Evolutionary conservation across 2,329 filamentous ascomycete species (phyloP).

Genomic region (Aspergillus piperis): DNA sequence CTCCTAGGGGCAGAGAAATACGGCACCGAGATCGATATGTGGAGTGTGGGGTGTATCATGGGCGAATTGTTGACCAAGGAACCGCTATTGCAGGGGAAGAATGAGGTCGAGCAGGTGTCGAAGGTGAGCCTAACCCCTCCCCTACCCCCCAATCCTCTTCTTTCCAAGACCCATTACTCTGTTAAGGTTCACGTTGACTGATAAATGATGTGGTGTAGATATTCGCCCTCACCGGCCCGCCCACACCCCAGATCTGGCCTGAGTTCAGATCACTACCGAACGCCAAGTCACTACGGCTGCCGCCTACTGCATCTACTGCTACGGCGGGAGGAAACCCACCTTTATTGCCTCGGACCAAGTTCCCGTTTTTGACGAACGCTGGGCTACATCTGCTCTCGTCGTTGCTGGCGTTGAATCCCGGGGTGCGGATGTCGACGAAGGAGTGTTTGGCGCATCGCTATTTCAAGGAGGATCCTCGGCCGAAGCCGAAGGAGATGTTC

Average conservation of each 20-base stretch:
- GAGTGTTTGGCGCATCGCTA: constrained; percentile 79
- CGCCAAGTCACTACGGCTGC: constrained; percentile 74
- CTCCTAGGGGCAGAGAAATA: constrained; percentile 79
- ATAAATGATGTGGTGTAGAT: constrained; percentile 51
- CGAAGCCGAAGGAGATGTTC: constrained; percentile 89
- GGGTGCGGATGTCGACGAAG: constrained; percentile 66
- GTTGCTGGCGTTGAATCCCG: constrained; percentile 75
- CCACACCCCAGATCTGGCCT: constrained; percentile 81
- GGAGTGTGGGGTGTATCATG: constrained; percentile 95
- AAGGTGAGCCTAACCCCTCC: constrained; percentile 47
- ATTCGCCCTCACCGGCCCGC: constrained; percentile 85
- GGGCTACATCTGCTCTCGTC: constrained; percentile 69
- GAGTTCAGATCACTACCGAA: constrained; percentile 84
- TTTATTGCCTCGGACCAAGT: constrained; percentile 68
- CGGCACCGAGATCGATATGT: constrained; percentile 80
- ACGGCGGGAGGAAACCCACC: constrained; percentile 41
- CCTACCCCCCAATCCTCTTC: not conserved
- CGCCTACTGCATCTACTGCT: constrained; percentile 40
- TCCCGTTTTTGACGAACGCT: constrained; percentile 76
- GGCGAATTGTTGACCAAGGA: constrained; percentile 83
- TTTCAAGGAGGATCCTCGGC: constrained; percentile 84
- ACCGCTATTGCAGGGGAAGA: constrained; percentile 81
- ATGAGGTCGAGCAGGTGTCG: constrained; percentile 87
- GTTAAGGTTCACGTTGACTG: not conserved
- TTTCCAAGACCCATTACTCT: no score